Base-by-base conservation (phyloP, 2,329 filamentous ascomycete genomes). In the Thelonectria rubi region DNA sequence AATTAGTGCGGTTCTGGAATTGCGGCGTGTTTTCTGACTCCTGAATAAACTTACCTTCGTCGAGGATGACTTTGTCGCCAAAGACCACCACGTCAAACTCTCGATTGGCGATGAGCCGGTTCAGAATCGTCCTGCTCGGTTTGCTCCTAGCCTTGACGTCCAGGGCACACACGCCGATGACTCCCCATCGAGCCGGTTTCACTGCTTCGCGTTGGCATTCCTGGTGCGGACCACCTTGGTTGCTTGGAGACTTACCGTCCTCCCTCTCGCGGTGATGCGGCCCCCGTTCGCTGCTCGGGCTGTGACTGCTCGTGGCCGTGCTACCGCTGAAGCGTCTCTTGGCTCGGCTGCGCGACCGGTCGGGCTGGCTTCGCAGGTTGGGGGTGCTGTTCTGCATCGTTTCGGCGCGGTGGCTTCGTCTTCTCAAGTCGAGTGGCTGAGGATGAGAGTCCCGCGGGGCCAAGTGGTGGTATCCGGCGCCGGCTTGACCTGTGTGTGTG, bases 61-160 rank as follows among this genome's bases (percentile, higher is more conserved):
- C 95, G 37, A 99, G 83, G 69, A 99, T 99, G 45, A 97, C 94
- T 79, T 99, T 99, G 81, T 99, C 95, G 49, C 95, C 96, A 80
- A 99, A 99, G 12, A 99, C 94, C 64, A 97, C 90, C 21, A 98
- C 94, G 72, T 99, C 94, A 73, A 99, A 98, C 70, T 98, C 94
- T 51, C 90, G 88, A 67, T 96, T 94, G 34, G 91, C 88, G 67
- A 97, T 94, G 18, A 99, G 84, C 52, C 94, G 88, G 73, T 97
- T 98, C 62, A 99, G 81, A 69, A 99, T 99, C 73, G 97, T 98
- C 68, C 96, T 87, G 74, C 94, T 97, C 1, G 95, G 95, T 78
- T 98, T 98, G 82, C 94, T 97, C 72, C 95, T 87, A 37, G 95
- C 95, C 80, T 99, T 99, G 69, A 94, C 87, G 79, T 99, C 95